Evolutionary conservation across 495 filamentous ascomycete species (phyloP), one percentile per base, ranked within the genome.

Genomic region (Aspergillus heteromorphus): DNA sequence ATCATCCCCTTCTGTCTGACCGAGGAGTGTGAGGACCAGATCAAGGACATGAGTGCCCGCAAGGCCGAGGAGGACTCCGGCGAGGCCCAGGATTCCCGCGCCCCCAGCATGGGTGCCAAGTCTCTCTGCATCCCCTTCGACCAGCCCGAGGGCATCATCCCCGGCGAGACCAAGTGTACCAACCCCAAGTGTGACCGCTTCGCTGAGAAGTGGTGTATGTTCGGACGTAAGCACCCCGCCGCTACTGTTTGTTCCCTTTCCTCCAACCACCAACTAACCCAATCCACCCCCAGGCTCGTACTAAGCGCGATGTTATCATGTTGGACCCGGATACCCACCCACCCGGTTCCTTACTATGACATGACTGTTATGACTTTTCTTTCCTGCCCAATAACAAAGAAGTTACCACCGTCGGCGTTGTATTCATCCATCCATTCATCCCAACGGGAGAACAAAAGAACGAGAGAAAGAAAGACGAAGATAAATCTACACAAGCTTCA

Each of bases 61-160:
- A 87, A 82, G 64, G 77, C 78, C 13, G 83, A 85, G 62, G 83
- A 87, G 49, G 76, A 81, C 16, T 76, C 80, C 36, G 87, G 85
- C 47, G 79, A 75, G 31, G 82, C 89, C 11, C 84, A 90, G 58
- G 89, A 91, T 63, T 79, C 87, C 60, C 85, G 83, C 63, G 88
- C 87, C 17, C 93, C 95, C 43, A 86, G 83, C 58, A 97, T 97
- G 95, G 93, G 93, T 56, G 95, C 93, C 64, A 98, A 98, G 83
- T 88, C 84, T 56, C 78, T 98, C 63, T 98, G 93, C 70, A 97
- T 98, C 78, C 93, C 95, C 18, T 96, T 96, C 65, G 89, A 97
- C 58, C 93, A 97, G 79, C 91, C 92, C 31, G 84, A 86, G 60
- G 89, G 85, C 31, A 71, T 96, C 53, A 74, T 83, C 54, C 73